Base-by-base conservation (phyloP, 2,329 filamentous ascomycete genomes). In the Delphinella strobiligena region DNA sequence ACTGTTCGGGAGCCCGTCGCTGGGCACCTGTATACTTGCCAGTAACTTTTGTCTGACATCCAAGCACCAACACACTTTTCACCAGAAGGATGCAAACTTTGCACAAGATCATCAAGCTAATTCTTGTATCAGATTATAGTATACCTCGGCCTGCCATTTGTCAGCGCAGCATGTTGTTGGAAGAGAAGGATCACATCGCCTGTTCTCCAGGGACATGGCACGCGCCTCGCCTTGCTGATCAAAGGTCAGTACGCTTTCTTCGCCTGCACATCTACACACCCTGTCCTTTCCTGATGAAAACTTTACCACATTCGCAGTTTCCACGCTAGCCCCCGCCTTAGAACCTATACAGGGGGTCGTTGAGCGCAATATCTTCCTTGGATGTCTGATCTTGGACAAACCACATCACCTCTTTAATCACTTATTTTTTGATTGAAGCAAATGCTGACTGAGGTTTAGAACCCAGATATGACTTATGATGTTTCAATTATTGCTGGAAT, bases 231-330 rank as follows among this genome's bases (percentile, higher is more conserved):
- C 27, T 7, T n/a, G 16, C 10, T 12, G 17, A 19, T 7, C 9
- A 32, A 41, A 32, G 39, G 39, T 41, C 12, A 41, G 39, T 41
- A 9, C 32, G 4, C n/a, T 34, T 31, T 31, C 30, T 38, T 18
- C 18, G 5, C 22, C 33, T 22, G 9, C 32, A 40, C n/a, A 7
- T 22, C 18, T 22, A 19, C 39, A 33, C 29, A 10, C 17, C 32
- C 34, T 16, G 12, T 17, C 19, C 51, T 58, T 52, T 53, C 54
- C 77, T 82, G 79, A 83, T 82, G 78, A 82, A 82, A 78, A 61
- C 72, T 72, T 69, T 78, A 74, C 70, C 67, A 74, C 69, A 83
- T 85, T 87, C 80, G 81, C 81, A 86, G 81, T 86, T 86, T 86
- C 77, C 80, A 83, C 81, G 82, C 69, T 52, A 62, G 58, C 54